A percentile compares a stretch with the other conserved stretches of the same genome.
These are phyloP conservation scores for Leishmania major DNA, from an alignment of 208 protist genomes.

Conservation along the genomic window DNA sequence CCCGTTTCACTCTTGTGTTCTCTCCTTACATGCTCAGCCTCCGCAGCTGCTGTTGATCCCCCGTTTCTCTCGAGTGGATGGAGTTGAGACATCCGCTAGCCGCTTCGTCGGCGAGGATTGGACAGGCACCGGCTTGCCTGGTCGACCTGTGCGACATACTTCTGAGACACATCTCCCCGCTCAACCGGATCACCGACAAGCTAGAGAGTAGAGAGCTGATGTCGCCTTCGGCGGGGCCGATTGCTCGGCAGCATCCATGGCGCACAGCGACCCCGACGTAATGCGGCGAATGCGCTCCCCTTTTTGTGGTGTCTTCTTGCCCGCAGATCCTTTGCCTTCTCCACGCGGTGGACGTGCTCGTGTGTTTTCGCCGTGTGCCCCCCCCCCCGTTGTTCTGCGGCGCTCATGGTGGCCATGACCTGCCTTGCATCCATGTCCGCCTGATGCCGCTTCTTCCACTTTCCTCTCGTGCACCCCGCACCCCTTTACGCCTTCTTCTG, in stretches of 20 bases:
- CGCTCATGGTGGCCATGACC: background rate
- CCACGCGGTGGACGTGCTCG: background rate
- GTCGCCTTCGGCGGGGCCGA: background rate
- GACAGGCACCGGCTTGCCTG: background rate
- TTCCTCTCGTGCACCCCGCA: background rate
- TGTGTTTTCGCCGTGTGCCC: background rate
- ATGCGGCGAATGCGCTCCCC: background rate
- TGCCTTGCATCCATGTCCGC: background rate
- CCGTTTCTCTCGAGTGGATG: background rate
- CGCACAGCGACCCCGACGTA: background rate
- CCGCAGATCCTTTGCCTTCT: background rate
- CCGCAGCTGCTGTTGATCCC: background rate
- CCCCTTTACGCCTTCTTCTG: background rate
- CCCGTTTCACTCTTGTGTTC: background rate
- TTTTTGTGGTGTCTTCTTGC: background rate
- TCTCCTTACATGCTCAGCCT: too few relatives aligned
- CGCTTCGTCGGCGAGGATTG: background rate
- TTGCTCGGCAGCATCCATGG: background rate
- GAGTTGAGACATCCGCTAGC: too few relatives aligned
- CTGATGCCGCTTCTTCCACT: background rate
- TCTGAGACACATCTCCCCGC: background rate
- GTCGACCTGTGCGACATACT: background rate
- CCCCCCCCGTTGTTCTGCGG: too few relatives aligned
- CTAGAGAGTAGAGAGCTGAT: background rate
- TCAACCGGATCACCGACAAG: background rate